Evolutionary conservation across 495 filamentous ascomycete genomes (phyloP), one percentile per base, ranked within the genome.

Genomic region (Penicillium longicatenatum): DNA sequence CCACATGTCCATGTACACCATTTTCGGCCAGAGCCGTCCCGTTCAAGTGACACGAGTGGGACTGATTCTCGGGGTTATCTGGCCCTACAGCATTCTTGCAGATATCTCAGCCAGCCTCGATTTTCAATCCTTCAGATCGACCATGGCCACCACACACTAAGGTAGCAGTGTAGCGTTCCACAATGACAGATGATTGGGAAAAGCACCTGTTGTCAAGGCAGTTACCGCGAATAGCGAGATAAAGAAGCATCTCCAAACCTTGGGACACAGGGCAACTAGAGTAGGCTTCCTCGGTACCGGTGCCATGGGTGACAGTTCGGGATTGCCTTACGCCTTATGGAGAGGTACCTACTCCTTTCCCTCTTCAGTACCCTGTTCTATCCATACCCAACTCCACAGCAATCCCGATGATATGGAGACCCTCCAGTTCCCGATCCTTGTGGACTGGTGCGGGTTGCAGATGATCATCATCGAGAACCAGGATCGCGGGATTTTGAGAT

Each of bases 401-500:
- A 26, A 26, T 26, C 26, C 26, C 26, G 26, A 26, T 26, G 26
- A 6, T 26, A 26, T 26, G 26, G 26, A 4, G 26, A 26, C 26
- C 26, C 26, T 6, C 7, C 7, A 6, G 26, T 26, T 6, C 31
- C 31, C 31, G 9, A 35, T 35, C 10, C 31, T 35, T 8, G 31
- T 12, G 12, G 10, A 41, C 39, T 30, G 21, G 39, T 52, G 31
- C n/a, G 5, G 49, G 39, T 52, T 52, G 52, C 58, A 61, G 41
- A 55, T 59, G 61, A 63, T 59, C 56, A 21, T 33, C 61, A 26
- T 44, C 19, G 50, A 41, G 22, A 43, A 61, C 63, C 63, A 59
- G 56, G 61, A 48, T 33, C 43, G 50, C 52, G 42, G 65, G 63
- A 50, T 50, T 39, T 7, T 16, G 17, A 44, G 56, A 54, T 55